Conservation (phyloP, 768 basidiomycete genomes). For the Hericium rajendrae region DNA sequence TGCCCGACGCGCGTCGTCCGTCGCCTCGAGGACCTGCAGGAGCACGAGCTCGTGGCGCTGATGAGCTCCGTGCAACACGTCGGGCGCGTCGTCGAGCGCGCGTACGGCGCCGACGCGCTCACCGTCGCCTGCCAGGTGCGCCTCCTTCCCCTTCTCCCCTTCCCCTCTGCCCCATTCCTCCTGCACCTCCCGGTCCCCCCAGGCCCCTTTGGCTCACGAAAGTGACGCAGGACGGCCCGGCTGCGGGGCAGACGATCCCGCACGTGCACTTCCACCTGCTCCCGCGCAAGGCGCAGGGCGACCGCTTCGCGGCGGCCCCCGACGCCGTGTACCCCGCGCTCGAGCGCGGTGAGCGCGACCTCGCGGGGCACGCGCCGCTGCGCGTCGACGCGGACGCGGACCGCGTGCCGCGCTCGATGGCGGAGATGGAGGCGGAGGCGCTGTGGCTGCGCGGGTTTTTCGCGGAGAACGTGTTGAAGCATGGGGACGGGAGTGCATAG, state of each 20-base stretch:
- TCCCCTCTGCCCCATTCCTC: slow-evolving; percentile 6
- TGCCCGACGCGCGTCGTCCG: slow-evolving; percentile 40
- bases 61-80: slow-evolving; percentile 76
- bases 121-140: slow-evolving; percentile 85
- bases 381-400: slow-evolving; percentile 36
- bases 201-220: background rate
- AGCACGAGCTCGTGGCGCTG: slow-evolving; percentile 64
- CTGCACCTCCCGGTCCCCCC: no score
- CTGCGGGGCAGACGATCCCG: slow-evolving; percentile 77
- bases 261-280: slow-evolving; percentile 97
- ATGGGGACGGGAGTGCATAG: background rate
- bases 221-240: slow-evolving; percentile 62
- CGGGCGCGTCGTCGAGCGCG: slow-evolving; percentile 70
- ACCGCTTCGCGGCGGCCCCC: slow-evolving; percentile 50
- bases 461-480: background rate
- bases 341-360: slow-evolving; percentile 46
- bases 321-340: slow-evolving; percentile 77
- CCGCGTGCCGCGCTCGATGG: slow-evolving; percentile 31
- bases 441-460: slow-evolving; percentile 38
- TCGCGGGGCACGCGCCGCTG: slow-evolving; percentile 21
- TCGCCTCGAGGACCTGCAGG: slow-evolving; percentile 36
- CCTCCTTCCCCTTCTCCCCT: background rate
- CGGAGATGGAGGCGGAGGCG: slow-evolving; percentile 51
- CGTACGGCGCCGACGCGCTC: slow-evolving; percentile 72
- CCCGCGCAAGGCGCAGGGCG: slow-evolving; percentile 66